Evolutionary conservation across 2,329 filamentous ascomycete species (phyloP).

Genomic region (Coleophoma crateriformis): DNA sequence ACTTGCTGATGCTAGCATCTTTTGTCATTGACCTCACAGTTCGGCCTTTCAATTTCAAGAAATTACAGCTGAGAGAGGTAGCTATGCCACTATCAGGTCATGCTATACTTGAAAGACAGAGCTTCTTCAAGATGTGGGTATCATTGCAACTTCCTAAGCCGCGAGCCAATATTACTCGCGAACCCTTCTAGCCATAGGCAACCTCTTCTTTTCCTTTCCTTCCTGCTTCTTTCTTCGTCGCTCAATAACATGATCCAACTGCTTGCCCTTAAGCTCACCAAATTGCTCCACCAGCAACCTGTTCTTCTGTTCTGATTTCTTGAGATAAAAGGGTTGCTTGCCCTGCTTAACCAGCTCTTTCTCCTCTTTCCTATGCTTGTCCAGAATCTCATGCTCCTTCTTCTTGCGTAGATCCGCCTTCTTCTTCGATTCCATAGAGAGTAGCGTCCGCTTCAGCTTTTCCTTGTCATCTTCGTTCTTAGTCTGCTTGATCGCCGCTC

Average conservation of each 20-base stretch:
- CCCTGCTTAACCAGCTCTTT: conserved; percentile 81
- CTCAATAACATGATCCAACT: conserved; percentile 81
- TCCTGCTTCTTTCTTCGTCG: conserved; percentile 85
- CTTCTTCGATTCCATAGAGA: conserved; percentile 73
- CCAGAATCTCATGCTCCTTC: conserved; percentile 61
- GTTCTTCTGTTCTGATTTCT: conserved; percentile 89
- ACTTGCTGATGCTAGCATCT: too few relatives aligned
- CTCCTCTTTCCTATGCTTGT: conserved; percentile 75
- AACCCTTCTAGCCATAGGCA: conserved; percentile 51
- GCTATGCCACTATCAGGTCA: too few relatives aligned
- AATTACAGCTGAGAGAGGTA: too few relatives aligned
- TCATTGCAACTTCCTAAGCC: not conserved
- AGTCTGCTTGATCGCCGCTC: conserved; percentile 59
- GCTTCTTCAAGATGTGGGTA: not conserved
- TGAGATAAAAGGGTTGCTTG: conserved; percentile 90
- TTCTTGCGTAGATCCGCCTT: conserved; percentile 67
- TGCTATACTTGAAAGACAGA: not conserved
- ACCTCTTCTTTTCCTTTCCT: conserved; percentile 74
- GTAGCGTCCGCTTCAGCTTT: conserved; percentile 64
- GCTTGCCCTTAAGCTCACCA: conserved; percentile 75
- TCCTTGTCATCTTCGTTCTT: conserved; percentile 64
- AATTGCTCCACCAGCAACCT: conserved; percentile 74
- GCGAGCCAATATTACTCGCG: conserved; percentile 14
- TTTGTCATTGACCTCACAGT: too few relatives aligned
- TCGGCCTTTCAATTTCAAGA: too few relatives aligned